Base-by-base conservation (phyloP, 805 yeast species). In the Metschnikowia cubensis region DNA sequence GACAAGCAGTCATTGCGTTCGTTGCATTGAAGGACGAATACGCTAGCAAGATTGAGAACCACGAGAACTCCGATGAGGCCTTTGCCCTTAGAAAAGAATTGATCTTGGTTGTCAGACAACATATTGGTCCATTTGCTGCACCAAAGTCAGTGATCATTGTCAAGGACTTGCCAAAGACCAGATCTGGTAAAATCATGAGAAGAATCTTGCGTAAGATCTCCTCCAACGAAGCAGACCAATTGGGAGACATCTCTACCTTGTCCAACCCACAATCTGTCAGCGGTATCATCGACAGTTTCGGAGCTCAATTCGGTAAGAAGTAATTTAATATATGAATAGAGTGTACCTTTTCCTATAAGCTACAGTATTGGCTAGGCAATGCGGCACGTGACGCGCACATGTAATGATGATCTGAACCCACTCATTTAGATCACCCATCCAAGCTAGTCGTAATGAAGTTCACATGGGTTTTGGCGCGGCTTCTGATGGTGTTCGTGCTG, bases 101-200 rank as follows among this genome's bases (percentile, higher is more conserved):
- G 63, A 69, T 85, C 41, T 63, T 85, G 59, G 84, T 85, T 29
- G 92, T 86, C 36, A 77, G 94, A 69, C 81, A 79, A 60, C 89
- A 84, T 67, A 86, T 86, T 63, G 94, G 94, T 32, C 92, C 94
- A 49, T 86, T 86, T 70, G 94, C 94, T 35, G 89, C 92, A 40
- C 94, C 94, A 57, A 86, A 86, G 70, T 68, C 82, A 42, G 84
- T 87, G 54, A 75, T 86, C 41, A 68, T 86, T 48, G 92, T 86
- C 47, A 80, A 79, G 60, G 94, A 86, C 66, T 80, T 86, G 67
- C 94, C 94, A 63, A 86, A 86, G 77, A 86, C 94, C 11, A 82
- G 94, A 75, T 84, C 90, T 4, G 94, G 94, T 64, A 86, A 86
- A 74, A 86, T 86, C 59, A 86, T 86, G 94, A 83, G 94, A 80